Evolutionary conservation across 208 protist species (phyloP).

Genomic region (Crithidia bombi): DNA sequence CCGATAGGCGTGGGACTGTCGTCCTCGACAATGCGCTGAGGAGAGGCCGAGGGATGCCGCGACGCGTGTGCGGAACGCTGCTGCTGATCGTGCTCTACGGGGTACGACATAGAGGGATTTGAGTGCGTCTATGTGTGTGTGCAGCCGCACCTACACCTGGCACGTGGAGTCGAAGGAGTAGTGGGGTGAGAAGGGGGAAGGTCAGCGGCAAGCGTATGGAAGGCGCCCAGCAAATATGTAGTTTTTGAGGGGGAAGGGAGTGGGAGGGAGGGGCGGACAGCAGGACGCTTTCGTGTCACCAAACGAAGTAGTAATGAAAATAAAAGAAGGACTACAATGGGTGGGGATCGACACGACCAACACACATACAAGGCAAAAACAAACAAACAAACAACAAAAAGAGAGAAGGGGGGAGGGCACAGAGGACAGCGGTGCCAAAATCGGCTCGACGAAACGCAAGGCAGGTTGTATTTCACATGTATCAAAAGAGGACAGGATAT

Average conservation of each 20-base stretch:
- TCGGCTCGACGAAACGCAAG: too few relatives aligned
- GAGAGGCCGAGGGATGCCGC: background rate
- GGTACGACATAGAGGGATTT: conserved; percentile 9
- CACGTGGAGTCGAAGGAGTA: too few relatives aligned
- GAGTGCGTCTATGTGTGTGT: background rate
- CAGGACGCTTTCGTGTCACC: too few relatives aligned
- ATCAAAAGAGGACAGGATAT: background rate
- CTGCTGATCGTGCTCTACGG: background rate
- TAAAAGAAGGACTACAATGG: background rate
- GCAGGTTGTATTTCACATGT: background rate
- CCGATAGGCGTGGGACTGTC: background rate
- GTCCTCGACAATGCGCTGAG: background rate
- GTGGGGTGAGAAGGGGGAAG: too few relatives aligned
- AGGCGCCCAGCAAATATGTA: too few relatives aligned
- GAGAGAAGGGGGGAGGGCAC: background rate
- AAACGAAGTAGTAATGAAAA: too few relatives aligned
- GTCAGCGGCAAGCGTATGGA: too few relatives aligned
- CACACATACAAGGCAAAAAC: background rate
- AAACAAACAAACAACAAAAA: background rate
- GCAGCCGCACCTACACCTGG: background rate
- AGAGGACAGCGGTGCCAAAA: background rate
- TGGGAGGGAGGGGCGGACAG: too few relatives aligned
- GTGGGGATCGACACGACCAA: too few relatives aligned
- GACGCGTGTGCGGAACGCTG: conserved; percentile 22
- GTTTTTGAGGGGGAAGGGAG: too few relatives aligned